Evolutionary conservation across 1,284 basidiomycete species (phyloP), one percentile per base, ranked within the genome.

Genomic region (Erythrobasidium hasegawianum): DNA sequence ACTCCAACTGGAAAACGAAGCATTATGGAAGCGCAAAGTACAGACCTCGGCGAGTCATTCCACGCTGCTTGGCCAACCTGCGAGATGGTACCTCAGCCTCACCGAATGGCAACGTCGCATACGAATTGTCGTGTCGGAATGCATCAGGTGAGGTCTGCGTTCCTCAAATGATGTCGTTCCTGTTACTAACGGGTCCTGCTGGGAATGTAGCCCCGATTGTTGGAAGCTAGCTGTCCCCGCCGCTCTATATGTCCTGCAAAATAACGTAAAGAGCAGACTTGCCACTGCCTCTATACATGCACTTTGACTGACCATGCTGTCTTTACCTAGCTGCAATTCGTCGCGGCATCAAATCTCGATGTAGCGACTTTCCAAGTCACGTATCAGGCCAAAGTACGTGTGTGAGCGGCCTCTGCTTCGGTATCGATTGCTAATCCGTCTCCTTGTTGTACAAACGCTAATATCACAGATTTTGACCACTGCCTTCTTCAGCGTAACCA

Each of bases 191-290:
- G n/a, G 43, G 22, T 53, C 18, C 24, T 16, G 16, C 18, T n/a
- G 9, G 16, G 5, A 29, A 14, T 74, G 71, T 70, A 68, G 60
- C 33, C 38, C 56, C 39, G 94, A 97, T 78, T 93, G 90, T 79
- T 96, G 92, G 90, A 97, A 96, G 78, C 84, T 97, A 18, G 91
- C 90, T 26, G 93, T 97, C 70, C 95, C 95, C 11, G 95, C 95
- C 10, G 83, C 96, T 67, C 87, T 97, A 71, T 98, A 97, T 69
- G 91, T 95, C 73, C 85, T 95, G 67, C 94, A 97, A 80, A 97
- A 97, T 81, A 93, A 92, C 78, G 71, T 72, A 24, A 4, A 70
- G 11, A 56, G 9, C 5, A 4, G 22, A n/a, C 14, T 56, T n/a
- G n/a, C 11, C n/a, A 16, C 24, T 18, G 50, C 38, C 11, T 26